Conservation (phyloP, 2,329 filamentous ascomycete genomes). For the Neocatenulostroma microsporum region DNA sequence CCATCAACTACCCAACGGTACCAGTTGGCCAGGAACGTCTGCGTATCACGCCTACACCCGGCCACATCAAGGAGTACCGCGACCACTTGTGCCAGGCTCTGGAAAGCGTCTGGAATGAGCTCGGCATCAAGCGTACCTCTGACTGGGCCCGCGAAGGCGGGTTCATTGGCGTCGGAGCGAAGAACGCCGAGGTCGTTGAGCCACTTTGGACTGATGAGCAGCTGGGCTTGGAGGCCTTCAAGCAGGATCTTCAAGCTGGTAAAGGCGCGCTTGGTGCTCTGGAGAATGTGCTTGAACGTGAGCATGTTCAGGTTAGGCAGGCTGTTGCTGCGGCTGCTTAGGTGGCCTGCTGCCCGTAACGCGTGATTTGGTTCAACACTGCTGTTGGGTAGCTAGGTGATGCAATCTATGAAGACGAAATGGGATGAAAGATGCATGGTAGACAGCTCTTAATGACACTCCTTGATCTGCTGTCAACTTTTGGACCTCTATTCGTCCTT, state of each 20-base stretch:
- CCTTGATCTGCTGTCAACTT: conserved; percentile 7
- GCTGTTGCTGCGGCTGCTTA: conserved; percentile 37
- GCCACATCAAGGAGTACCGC: conserved; percentile 76
- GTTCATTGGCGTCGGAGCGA: conserved; percentile 85
- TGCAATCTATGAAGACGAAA: conserved; percentile 4
- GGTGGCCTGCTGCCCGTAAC: too few species aligned
- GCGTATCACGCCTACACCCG: conserved; percentile 90
- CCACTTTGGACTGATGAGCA: conserved; percentile 92
- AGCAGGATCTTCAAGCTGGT: conserved; percentile 51
- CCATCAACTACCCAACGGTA: conserved; percentile 98
- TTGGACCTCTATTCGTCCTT: too few species aligned
- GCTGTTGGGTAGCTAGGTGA: not conserved
- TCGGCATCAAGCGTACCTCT: conserved; percentile 84
- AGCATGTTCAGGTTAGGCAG: conserved; percentile 36
- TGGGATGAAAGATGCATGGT: not conserved
- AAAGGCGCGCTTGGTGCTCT: conserved; percentile 39
- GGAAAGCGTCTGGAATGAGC: conserved; percentile 78
- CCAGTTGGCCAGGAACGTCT: conserved; percentile 96
- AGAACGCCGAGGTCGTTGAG: conserved; percentile 50
- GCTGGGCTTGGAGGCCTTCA: conserved; percentile 64
- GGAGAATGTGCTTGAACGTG: conserved; percentile 41
- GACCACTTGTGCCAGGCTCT: conserved; percentile 78
- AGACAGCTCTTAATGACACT: conserved; percentile 12
- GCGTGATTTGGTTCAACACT: too few species aligned
- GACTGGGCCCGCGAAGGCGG: conserved; percentile 88